Percentiles rank a stretch among this genome's conserved stretches.
phyloP scores from a whole-genome alignment of 768 basidiomycete genomes.

The Calocybe indica region DNA sequence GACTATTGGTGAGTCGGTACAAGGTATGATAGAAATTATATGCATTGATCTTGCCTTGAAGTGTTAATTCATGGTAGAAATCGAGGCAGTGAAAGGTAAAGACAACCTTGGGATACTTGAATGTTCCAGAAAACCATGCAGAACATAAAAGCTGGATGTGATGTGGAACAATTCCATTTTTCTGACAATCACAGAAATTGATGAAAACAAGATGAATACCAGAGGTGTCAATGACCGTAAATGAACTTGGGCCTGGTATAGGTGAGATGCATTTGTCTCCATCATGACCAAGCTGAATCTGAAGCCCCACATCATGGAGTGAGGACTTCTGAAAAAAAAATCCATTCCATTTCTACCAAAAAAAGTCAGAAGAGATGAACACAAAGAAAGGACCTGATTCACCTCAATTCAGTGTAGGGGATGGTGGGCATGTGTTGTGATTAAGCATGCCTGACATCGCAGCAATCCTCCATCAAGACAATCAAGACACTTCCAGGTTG shows the following conservation, averaged over 20 bases:
- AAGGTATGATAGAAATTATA: slow-evolving; percentile 3
- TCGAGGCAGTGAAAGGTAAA: slow-evolving; percentile 7
- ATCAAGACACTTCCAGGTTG: no score
- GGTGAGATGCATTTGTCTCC: neutral
- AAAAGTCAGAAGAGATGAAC: no score
- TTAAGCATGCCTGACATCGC: no score
- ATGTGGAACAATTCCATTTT: no score
- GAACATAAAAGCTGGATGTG: slow-evolving; percentile 3
- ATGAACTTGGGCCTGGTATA: neutral
- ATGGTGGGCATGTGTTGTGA: no score
- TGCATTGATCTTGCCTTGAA: slow-evolving; percentile 9
- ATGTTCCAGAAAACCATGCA: slow-evolving; percentile 11
- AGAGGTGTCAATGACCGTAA: slow-evolving; percentile 6
- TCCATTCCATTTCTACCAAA: neutral
- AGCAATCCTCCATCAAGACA: no score
- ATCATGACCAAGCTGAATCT: neutral
- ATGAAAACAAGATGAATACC: slow-evolving; percentile 3
- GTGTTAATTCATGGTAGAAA: slow-evolving; percentile 6
- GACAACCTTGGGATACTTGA: slow-evolving; percentile 6
- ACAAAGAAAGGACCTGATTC: no score
- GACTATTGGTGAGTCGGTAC: no score
- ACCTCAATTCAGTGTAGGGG: no score
- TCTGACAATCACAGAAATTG: slow-evolving; percentile 2
- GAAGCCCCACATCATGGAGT: neutral
- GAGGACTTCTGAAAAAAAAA: neutral